These are phyloP conservation scores for Oryza punctata DNA, from an alignment of 176 grass and related monocot genomes.

Conservation along the genomic window DNA sequence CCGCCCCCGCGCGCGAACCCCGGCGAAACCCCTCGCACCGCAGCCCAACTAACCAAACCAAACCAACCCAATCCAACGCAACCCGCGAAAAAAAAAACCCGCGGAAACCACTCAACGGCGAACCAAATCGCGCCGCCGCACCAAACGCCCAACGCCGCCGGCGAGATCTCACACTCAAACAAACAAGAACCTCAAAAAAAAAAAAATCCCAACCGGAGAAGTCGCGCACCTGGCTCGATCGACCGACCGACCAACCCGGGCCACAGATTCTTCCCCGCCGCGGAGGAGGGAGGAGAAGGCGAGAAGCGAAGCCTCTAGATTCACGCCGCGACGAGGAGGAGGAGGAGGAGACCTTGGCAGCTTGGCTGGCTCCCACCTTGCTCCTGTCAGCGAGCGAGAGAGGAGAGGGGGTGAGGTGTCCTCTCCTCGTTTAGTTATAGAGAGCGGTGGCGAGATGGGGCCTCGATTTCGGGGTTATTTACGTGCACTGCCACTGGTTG, in stretches of 20 bases:
- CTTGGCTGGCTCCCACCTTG: conserved; percentile 29
- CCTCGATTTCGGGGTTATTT: neutral
- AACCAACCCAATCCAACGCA: no score
- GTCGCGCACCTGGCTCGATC: neutral
- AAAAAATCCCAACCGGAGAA: neutral
- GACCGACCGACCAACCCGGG: neutral
- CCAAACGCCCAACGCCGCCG: neutral
- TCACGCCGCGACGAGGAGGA: neutral
- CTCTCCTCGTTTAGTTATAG: conserved; percentile 31
- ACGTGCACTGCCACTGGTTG: conserved; percentile 19
- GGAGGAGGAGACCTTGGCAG: conserved; percentile 10
- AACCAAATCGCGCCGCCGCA: neutral
- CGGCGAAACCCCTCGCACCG: neutral
- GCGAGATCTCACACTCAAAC: no score
- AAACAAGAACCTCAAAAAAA: no score
- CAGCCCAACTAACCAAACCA: neutral
- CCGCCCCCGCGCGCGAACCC: neutral
- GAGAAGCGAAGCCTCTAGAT: neutral
- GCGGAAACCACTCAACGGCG: neutral
- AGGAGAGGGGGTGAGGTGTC: conserved; percentile 12
- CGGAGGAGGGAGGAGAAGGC: no score
- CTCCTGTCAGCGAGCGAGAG: conserved; percentile 41
- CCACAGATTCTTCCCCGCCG: neutral
- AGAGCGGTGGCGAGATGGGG: neutral
- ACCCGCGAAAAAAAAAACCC: no score